Percentiles rank a stretch among this genome's conserved stretches.
These are phyloP conservation scores for Beta macrorhiza DNA, from an alignment of 179 eudicot genomes.

Conservation along the genomic window DNA sequence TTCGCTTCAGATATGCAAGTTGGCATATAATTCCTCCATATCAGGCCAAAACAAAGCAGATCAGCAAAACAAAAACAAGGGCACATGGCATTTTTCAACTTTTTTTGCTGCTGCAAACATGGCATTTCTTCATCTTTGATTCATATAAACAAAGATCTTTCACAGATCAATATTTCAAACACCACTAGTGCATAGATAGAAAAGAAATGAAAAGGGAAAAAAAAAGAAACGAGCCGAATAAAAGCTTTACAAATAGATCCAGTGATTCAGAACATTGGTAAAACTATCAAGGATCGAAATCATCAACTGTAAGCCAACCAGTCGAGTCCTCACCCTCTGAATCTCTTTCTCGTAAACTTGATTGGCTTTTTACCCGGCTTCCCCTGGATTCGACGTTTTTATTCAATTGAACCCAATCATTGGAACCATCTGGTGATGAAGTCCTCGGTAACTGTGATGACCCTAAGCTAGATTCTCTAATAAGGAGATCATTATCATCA, in stretches of 20 bases:
- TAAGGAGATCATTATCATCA: slow-evolving; percentile 42
- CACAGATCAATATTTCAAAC: background rate
- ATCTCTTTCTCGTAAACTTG: slow-evolving; percentile 43
- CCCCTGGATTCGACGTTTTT: slow-evolving; percentile 27
- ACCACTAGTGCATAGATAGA: slow-evolving; percentile 13
- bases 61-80: background rate
- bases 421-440: slow-evolving; percentile 49
- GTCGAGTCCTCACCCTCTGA: slow-evolving; percentile 68
- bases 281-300: slow-evolving; percentile 45
- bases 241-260: slow-evolving; percentile 30
- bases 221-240: background rate
- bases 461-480: slow-evolving; percentile 30
- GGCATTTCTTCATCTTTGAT: slow-evolving; percentile 6
- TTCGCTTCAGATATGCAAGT: background rate
- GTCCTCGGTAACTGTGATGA: slow-evolving; percentile 22
- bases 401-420: slow-evolving; percentile 55
- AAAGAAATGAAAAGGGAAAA: background rate
- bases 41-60: background rate
- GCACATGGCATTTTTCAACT: background rate
- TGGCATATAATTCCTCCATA: background rate
- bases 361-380: slow-evolving; percentile 30
- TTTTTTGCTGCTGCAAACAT: too few species aligned
- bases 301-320: slow-evolving; percentile 77
- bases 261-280: slow-evolving; percentile 19
- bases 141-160: slow-evolving; percentile 18